A percentile compares a stretch with the other conserved stretches of the same genome.
Evolutionary conservation across 441 rosid genomes (phyloP).

Genomic region (Erodium moschatum): DNA sequence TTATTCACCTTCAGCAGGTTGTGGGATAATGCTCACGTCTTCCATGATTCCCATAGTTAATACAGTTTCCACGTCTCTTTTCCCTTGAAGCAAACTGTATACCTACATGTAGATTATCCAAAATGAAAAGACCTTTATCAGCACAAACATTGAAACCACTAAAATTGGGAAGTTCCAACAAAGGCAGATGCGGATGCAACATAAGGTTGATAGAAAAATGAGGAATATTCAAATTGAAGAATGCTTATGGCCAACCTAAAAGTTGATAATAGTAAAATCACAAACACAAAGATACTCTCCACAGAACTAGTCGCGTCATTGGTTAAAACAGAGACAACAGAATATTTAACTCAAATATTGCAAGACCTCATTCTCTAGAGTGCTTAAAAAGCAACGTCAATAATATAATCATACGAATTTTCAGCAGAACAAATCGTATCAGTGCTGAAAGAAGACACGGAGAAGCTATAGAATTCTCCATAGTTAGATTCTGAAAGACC

Average conservation of each 20-base stretch:
- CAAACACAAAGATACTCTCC: too few species aligned
- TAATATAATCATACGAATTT: too few species aligned
- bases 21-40: conserved; percentile 51
- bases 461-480: too few species aligned
- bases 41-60: conserved; percentile 26
- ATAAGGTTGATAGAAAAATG: neutral
- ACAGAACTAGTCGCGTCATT: too few species aligned
- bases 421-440: too few species aligned
- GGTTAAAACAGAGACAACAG: neutral
- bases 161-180: neutral
- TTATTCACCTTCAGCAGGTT: conserved; percentile 29
- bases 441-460: too few species aligned
- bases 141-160: neutral
- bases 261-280: too few species aligned
- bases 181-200: neutral
- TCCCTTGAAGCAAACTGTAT: conserved; percentile 92
- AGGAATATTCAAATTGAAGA: neutral
- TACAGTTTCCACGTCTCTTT: conserved; percentile 69
- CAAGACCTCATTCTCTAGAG: neutral
- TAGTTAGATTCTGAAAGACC: too few species aligned
- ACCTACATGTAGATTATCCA: conserved; percentile 36
- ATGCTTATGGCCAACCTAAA: too few species aligned
- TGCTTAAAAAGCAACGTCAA: too few species aligned
- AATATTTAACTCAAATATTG: neutral
- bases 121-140: conserved; percentile 13